phyloP scores from a whole-genome alignment of 352 stramenopile species.

The Aphanomyces euteiches region DNA sequence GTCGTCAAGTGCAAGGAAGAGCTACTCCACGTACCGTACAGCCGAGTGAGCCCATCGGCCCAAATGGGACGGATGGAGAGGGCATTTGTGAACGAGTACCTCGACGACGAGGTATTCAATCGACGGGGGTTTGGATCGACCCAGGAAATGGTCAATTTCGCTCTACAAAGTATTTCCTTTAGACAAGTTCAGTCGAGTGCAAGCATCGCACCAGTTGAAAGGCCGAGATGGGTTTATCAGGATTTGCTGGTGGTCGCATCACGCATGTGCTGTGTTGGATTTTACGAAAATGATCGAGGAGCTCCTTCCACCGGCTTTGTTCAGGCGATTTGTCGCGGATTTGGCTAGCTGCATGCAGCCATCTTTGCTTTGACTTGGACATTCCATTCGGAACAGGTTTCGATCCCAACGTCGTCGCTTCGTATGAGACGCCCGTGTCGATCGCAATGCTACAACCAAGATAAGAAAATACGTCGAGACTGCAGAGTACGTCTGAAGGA shows the following conservation, averaged over 20 bases:
- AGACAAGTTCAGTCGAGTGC: not conserved
- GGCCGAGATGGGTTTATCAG: constrained; percentile 2
- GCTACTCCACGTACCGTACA: constrained; percentile 15
- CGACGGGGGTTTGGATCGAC: constrained; percentile 21
- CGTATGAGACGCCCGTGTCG: not conserved
- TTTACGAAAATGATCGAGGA: not conserved
- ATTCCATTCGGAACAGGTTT: not conserved
- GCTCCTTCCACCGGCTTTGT: constrained; percentile 20
- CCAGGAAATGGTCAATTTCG: constrained; percentile 29
- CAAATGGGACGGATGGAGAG: constrained; percentile 27
- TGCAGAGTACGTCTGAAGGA: not conserved
- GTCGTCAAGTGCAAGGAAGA: too few species aligned
- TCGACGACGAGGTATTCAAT: constrained; percentile 32
- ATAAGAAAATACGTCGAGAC: not conserved
- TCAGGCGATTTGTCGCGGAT: constrained; percentile 15
- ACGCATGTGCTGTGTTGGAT: constrained; percentile 17
- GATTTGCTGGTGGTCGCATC: constrained; percentile 10
- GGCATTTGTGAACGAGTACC: constrained; percentile 28
- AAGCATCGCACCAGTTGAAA: constrained; percentile 10
- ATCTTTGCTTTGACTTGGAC: constrained; percentile 14
- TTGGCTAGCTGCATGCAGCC: constrained; percentile 14
- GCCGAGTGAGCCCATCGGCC: constrained; percentile 30
- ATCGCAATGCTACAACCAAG: not conserved
- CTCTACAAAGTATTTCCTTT: not conserved
- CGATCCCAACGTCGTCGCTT: not conserved